phyloP scores from a whole-genome alignment of 2,329 filamentous ascomycete genomes.

The Arthroderma sp. region DNA sequence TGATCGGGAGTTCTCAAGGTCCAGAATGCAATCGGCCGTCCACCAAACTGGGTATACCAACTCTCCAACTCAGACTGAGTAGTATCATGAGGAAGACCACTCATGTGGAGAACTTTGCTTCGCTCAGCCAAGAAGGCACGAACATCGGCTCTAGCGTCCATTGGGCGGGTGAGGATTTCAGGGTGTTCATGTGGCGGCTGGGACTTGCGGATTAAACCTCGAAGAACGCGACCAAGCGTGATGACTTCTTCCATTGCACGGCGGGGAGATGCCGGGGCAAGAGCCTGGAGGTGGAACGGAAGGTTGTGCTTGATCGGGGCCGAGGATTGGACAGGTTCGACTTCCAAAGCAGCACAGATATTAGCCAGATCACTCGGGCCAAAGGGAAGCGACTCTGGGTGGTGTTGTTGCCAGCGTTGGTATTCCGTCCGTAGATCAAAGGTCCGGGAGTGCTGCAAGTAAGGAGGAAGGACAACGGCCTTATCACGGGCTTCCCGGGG shows the following conservation, averaged over 20 bases:
- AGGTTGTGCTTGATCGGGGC: conserved; percentile 98
- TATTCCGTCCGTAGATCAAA: conserved; percentile 97
- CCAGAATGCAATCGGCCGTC: conserved; percentile 97
- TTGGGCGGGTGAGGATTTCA: conserved; percentile 84
- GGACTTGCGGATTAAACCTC: conserved; percentile 88
- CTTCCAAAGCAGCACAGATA: conserved; percentile 95
- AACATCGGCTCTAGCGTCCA: conserved; percentile 94
- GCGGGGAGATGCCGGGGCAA: conserved; percentile 87
- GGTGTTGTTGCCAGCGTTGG: conserved; percentile 95
- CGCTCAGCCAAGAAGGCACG: conserved; percentile 90
- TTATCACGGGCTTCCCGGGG: conserved; percentile 97
- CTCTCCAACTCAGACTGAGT: conserved; percentile 97
- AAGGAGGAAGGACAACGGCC: conserved; percentile 87
- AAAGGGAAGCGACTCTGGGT: conserved; percentile 93
- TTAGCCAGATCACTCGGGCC: conserved; percentile 91
- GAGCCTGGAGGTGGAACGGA: conserved; percentile 90
- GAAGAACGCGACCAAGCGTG: conserved; percentile 80
- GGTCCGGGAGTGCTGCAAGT: conserved; percentile 92
- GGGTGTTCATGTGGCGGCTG: conserved; percentile 87
- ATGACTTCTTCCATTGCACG: conserved; percentile 97
- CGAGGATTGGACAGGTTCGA: conserved; percentile 93
- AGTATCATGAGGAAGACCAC: conserved; percentile 90
- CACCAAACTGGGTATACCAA: conserved; percentile 98
- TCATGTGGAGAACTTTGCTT: conserved; percentile 97
- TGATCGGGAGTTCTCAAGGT: conserved; percentile 94